Percentiles rank a stretch among this genome's conserved stretches.
Evolutionary conservation across 192 early-diverging fungal species (phyloP).

Genomic region (Coemansia sp.): DNA sequence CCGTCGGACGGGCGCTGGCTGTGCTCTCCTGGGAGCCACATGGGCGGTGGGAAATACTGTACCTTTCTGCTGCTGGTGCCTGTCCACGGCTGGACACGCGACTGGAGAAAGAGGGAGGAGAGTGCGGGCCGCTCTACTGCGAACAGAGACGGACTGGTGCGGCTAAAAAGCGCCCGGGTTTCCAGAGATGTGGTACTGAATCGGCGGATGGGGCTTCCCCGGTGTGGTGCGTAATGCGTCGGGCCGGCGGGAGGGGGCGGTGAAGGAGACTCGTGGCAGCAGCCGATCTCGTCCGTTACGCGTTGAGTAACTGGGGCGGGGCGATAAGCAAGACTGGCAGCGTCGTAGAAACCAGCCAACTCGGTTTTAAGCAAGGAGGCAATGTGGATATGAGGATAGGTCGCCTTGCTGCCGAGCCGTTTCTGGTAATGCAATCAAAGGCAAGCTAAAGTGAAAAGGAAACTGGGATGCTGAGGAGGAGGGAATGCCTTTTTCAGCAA

Average conservation of each 20-base stretch:
- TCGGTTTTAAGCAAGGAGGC: conserved; percentile 6
- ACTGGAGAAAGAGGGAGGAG: neutral
- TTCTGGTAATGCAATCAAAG: conserved; percentile 27
- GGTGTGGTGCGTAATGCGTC: too few relatives aligned
- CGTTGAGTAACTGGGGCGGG: neutral
- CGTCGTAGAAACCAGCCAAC: neutral
- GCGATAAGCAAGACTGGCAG: neutral
- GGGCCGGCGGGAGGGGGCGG: too few relatives aligned
- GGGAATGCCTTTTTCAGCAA: conserved; percentile 38
- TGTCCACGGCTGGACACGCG: neutral
- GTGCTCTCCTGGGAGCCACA: too few relatives aligned
- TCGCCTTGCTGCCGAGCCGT: conserved; percentile 3
- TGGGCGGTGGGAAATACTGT: neutral
- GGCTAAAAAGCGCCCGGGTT: too few relatives aligned
- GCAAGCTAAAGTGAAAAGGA: neutral
- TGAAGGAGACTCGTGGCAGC: neutral
- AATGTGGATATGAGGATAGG: conserved; percentile 9
- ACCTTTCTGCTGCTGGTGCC: too few relatives aligned
- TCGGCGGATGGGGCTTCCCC: neutral
- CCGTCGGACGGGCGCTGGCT: too few relatives aligned
- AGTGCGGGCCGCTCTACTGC: neutral
- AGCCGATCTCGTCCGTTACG: conserved; percentile 4
- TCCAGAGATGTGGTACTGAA: neutral
- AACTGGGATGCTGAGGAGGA: conserved; percentile 1
- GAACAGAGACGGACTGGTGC: neutral